Evolutionary conservation across 352 stramenopile species (phyloP), one percentile per base, ranked within the genome.

Genomic region (Globisporangium acanthophoron): DNA sequence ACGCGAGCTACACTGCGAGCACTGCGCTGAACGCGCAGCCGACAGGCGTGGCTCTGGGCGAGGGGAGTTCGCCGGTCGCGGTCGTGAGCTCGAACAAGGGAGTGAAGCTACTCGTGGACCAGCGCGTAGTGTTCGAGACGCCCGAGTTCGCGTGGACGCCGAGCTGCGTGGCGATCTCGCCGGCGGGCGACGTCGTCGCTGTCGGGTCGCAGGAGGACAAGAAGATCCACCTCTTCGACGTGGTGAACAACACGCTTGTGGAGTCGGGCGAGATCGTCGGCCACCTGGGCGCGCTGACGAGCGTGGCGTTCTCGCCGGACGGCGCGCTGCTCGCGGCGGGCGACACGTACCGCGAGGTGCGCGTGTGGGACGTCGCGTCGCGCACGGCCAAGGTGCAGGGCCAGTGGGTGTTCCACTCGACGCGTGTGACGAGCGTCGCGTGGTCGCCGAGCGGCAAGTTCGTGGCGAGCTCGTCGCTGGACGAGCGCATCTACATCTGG

Each of bases 401-500:
- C 21, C 72, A 90, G 70, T 99, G 96, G 96, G 95, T 98, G 21
- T 98, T 97, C 77, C 96, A 99, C 75, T 96, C 95, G 54, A 97
- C 96, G 59, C 83, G 85, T 24, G 91, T 99, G 46, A 97, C 87
- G 29, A 92, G 76, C 47, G 72, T 99, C 8, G 85, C 94, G 31
- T 99, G 96, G 93, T 94, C 90, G 27, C 85, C 86, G 1, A 94
- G 95, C 62, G 87, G 94, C 58, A 86, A 88, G 49, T 87, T 94
- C 39, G 65, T 99, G 7, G 96, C 87, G 13, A 98, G 89, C 59
- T 90, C 93, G 8, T 92, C 94, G 46, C 79, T 95, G 20, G 96
- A 99, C 69, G 96, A 98, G 62, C 92, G 90, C 55, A 94, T 99
- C 59, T 98, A 97, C 73, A 80, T 99, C 20, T 99, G 96, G 96